phyloP scores from a whole-genome alignment of 2,329 filamentous ascomycete species.

The Ophidiomyces ophidiicola region DNA sequence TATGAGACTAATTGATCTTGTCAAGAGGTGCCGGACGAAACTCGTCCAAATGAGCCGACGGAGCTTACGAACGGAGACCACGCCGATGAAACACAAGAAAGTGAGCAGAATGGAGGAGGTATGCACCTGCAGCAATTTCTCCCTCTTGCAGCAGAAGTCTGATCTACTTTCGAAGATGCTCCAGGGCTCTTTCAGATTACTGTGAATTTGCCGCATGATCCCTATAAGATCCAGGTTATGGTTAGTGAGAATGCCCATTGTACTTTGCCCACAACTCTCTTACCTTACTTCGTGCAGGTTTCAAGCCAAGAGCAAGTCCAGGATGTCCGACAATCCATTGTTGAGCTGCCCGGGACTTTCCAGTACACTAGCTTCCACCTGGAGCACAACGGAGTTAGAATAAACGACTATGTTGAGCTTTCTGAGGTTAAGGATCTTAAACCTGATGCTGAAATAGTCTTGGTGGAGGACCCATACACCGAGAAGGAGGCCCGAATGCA shows the following conservation, averaged over 20 bases:
- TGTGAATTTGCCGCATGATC: conserved; percentile 68
- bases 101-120: conserved; percentile 21
- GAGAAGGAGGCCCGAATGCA: conserved; percentile 97
- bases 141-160: not conserved
- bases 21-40: conserved; percentile 12
- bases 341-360: conserved; percentile 83
- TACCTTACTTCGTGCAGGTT: conserved; percentile 44
- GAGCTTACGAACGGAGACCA: conserved; percentile 25
- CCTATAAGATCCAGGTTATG: conserved; percentile 72
- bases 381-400: conserved; percentile 71
- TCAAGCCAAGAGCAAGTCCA: conserved; percentile 92
- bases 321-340: conserved; percentile 90
- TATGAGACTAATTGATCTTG: not conserved
- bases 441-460: conserved; percentile 60
- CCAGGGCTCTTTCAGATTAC: conserved; percentile 56
- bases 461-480: conserved; percentile 92
- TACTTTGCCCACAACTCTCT: conserved; percentile 12
- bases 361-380: conserved; percentile 99
- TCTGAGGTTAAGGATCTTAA: conserved; percentile 74
- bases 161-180: conserved; percentile 6
- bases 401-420: conserved; percentile 91
- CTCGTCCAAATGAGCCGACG: conserved; percentile 10
- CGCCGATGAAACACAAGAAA: conserved; percentile 25
- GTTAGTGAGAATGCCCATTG: conserved; percentile 41
- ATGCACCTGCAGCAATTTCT: not conserved